A percentile compares a stretch with the other conserved stretches of the same genome.
Evolutionary conservation across 2,329 filamentous ascomycete genomes (phyloP).

Genomic region (Colletotrichum siamense): DNA sequence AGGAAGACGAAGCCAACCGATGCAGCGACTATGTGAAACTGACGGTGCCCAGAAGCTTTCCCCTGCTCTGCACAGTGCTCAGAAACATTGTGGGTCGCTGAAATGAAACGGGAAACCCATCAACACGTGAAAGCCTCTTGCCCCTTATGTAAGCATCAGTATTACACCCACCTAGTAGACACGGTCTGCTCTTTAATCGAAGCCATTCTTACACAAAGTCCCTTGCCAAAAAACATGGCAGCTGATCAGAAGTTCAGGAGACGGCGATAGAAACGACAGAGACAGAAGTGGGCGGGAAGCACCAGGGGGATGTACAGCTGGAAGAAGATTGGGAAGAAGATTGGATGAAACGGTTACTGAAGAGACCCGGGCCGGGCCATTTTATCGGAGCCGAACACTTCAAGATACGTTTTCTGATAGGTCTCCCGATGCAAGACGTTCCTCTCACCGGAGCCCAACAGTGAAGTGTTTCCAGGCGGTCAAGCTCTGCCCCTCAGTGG

Average conservation of each 20-base stretch:
- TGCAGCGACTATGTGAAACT: neutral
- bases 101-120: neutral
- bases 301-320: neutral
- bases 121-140: slow-evolving; percentile 4
- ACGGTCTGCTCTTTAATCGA: neutral
- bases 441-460: neutral
- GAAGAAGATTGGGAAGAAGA: neutral
- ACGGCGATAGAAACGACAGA: neutral
- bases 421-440: neutral
- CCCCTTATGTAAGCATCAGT: neutral
- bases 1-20: neutral
- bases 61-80: neutral
- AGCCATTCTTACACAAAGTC: neutral
- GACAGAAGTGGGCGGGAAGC: neutral
- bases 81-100: neutral
- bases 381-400: neutral
- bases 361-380: neutral
- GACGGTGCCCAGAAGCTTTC: neutral
- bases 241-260: neutral
- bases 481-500: slow-evolving; percentile 5
- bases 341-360: slow-evolving; percentile 1
- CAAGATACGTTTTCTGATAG: neutral
- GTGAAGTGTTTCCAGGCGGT: neutral
- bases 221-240: neutral
- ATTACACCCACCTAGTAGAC: neutral